These are phyloP conservation scores for Aspergillus udagawae DNA, from an alignment of 2,329 filamentous ascomycete species.

Conservation along the genomic window DNA sequence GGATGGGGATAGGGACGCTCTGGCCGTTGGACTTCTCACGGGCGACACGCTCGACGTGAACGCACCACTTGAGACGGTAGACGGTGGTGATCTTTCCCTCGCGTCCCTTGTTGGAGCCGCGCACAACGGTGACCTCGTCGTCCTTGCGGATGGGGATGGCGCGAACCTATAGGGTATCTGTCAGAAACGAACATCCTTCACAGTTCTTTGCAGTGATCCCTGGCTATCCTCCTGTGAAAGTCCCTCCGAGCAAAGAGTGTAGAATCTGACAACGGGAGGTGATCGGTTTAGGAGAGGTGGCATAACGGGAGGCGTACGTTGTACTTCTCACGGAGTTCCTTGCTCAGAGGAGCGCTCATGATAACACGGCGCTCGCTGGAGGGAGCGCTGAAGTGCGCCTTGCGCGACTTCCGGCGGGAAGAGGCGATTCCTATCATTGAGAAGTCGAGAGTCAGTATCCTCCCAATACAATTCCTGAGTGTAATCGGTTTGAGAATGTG, in stretches of 20 bases:
- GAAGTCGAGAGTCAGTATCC: not conserved
- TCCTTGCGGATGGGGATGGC: slow-evolving; percentile 97
- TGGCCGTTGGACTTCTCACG: slow-evolving; percentile 98
- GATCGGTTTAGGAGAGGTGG: slow-evolving; percentile 2
- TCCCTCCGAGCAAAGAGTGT: not conserved
- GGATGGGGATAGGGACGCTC: slow-evolving; percentile 88
- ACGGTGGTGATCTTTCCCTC: slow-evolving; percentile 98
- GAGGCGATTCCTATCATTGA: slow-evolving; percentile 47
- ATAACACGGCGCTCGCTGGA: slow-evolving; percentile 91
- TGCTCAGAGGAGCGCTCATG: slow-evolving; percentile 93
- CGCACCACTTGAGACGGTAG: slow-evolving; percentile 96
- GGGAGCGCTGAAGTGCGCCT: slow-evolving; percentile 94
- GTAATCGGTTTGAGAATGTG: not conserved
- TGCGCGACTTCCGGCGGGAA: slow-evolving; percentile 97
- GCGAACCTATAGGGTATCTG: slow-evolving; percentile 62
- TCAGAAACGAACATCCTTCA: not conserved
- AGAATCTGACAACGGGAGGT: not conserved
- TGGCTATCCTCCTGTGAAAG: not conserved
- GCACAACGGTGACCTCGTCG: slow-evolving; percentile 88
- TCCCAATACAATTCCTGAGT: not conserved
- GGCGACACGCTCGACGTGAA: slow-evolving; percentile 94
- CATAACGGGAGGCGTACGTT: slow-evolving; percentile 63
- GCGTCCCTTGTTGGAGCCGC: slow-evolving; percentile 92
- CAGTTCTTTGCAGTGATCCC: not conserved
- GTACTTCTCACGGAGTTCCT: slow-evolving; percentile 99